Percentiles rank a stretch among this genome's conserved stretches.
Evolutionary conservation across 306 rosid genomes (phyloP).

Genomic region (Pueraria montana): DNA sequence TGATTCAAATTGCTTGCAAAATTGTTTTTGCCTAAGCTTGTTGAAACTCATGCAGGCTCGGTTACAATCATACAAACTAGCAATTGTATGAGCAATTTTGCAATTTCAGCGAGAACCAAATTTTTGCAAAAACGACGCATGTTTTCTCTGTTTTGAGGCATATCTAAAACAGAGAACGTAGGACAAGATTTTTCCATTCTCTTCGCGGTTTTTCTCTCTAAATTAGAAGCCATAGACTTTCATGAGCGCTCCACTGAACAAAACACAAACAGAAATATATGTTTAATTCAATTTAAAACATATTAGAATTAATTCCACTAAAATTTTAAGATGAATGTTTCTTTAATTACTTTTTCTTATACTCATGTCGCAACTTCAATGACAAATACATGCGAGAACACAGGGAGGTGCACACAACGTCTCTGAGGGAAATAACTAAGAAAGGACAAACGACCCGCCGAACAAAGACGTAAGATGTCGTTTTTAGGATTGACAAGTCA

Average conservation of each 20-base stretch:
- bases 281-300: neutral
- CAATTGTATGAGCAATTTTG: too few species aligned
- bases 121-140: too few species aligned
- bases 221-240: too few species aligned
- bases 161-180: too few species aligned
- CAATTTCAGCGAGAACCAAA: too few species aligned
- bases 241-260: neutral
- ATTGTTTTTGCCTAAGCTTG: too few species aligned
- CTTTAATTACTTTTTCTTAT: neutral
- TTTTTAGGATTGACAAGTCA: constrained; percentile 3
- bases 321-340: neutral
- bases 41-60: too few species aligned
- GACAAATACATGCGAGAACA: neutral
- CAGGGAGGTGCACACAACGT: neutral
- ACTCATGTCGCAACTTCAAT: neutral
- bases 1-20: too few species aligned
- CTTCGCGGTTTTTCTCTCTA: too few species aligned
- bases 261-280: neutral
- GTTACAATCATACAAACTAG: too few species aligned
- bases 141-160: too few species aligned
- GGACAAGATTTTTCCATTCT: too few species aligned
- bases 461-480: constrained; percentile 5
- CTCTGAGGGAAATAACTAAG: neutral
- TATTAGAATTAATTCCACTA: neutral
- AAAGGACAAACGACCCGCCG: constrained; percentile 9